These are phyloP conservation scores for Mariannaea elegans DNA, from an alignment of 2,329 filamentous ascomycete genomes.

Conservation along the genomic window DNA sequence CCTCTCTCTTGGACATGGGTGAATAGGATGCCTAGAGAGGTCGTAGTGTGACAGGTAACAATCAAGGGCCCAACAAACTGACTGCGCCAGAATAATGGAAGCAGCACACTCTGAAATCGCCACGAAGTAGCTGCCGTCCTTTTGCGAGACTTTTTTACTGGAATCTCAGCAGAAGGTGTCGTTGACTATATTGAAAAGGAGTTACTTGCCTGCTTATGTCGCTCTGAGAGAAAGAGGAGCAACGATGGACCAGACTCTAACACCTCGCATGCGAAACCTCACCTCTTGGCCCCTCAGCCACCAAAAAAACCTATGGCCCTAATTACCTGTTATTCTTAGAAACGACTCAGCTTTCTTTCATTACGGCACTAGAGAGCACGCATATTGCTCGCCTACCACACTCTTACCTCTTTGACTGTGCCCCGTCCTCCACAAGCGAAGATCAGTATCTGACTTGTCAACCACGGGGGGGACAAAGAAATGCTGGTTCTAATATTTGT, in stretches of 20 bases:
- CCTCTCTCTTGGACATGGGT: neutral
- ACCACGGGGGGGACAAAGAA: slow-evolving; percentile 16
- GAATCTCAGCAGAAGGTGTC: too few relatives aligned
- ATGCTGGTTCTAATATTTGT: neutral
- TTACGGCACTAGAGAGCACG: neutral
- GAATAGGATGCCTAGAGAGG: neutral
- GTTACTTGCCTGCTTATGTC: too few relatives aligned
- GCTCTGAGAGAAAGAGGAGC: too few relatives aligned
- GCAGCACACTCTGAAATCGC: too few relatives aligned
- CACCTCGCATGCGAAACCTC: neutral
- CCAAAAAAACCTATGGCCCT: neutral
- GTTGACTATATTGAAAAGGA: too few relatives aligned
- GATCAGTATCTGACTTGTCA: slow-evolving; percentile 12
- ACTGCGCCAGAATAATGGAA: too few relatives aligned
- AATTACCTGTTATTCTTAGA: neutral
- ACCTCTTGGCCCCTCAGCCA: neutral
- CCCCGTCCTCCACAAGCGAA: neutral
- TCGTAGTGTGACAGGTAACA: neutral
- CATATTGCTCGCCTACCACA: neutral
- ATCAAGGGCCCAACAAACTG: too few relatives aligned
- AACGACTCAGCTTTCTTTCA: neutral
- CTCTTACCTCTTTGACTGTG: neutral
- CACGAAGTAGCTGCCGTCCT: too few relatives aligned
- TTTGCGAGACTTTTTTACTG: too few relatives aligned
- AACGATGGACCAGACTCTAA: neutral